Evolutionary conservation across 148 eudicot genomes (phyloP).

Genomic region (Arctostaphylos glauca): DNA sequence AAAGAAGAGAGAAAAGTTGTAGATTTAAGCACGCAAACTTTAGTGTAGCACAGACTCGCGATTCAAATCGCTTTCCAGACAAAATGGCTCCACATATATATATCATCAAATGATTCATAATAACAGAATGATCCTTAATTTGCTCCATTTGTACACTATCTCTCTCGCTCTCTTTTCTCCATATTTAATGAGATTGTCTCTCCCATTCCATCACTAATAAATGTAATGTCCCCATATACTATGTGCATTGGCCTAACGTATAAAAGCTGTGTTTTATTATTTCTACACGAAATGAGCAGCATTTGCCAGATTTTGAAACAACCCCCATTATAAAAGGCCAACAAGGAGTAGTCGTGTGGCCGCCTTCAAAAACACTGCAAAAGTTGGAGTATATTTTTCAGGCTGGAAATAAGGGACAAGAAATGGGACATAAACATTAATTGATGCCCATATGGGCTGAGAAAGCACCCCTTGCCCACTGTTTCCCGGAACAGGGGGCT

Average conservation of each 20-base stretch:
- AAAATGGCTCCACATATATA: too few species aligned
- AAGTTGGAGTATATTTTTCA: not conserved
- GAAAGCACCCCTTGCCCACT: not conserved
- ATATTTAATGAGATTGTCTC: not conserved
- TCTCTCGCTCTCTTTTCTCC: not conserved
- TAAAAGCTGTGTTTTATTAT: not conserved
- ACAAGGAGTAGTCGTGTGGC: not conserved
- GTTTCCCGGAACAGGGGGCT: too few species aligned
- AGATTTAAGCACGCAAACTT: too few species aligned
- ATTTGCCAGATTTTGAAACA: not conserved
- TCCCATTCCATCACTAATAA: not conserved
- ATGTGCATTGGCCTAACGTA: not conserved
- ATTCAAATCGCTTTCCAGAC: too few species aligned
- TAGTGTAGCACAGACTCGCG: too few species aligned
- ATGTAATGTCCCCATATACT: not conserved
- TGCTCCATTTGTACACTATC: not conserved
- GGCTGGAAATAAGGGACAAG: not conserved
- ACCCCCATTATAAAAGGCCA: not conserved
- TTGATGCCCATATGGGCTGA: conserved; percentile 1
- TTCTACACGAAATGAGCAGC: not conserved
- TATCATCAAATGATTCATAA: not conserved
- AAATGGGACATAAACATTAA: not conserved
- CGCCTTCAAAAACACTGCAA: not conserved
- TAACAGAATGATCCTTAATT: not conserved
- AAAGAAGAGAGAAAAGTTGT: too few species aligned